Conservation (phyloP, 176 grass and related monocot species). For the Paspalum notatum region DNA sequence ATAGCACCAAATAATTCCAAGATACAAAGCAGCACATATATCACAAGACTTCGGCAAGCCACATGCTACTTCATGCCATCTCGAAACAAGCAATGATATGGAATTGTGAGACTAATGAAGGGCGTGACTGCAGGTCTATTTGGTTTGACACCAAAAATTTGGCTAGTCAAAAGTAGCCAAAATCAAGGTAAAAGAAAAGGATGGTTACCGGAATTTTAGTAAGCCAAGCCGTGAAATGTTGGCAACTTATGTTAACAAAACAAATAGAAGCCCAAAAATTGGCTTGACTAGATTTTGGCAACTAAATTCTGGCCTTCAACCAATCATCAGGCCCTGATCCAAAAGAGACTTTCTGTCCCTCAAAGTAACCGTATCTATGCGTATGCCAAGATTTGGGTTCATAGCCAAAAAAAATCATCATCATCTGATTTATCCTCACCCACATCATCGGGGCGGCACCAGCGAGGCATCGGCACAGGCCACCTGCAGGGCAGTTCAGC, state of each 20-base stretch:
- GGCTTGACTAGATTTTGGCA: too few relatives aligned
- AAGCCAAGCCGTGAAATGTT: too few relatives aligned
- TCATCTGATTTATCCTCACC: background rate
- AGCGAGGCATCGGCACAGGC: conserved; percentile 14
- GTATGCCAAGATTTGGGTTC: background rate
- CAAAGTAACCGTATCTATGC: background rate
- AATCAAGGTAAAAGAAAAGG: too few relatives aligned
- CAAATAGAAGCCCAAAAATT: too few relatives aligned
- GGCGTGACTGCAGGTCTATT: background rate
- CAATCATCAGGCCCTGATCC: background rate
- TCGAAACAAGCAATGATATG: background rate
- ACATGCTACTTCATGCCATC: background rate
- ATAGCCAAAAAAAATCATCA: background rate
- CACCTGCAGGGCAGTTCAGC: conserved; percentile 1
- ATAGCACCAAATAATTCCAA: conserved; percentile 5
- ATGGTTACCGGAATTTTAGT: too few relatives aligned
- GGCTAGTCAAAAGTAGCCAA: too few relatives aligned
- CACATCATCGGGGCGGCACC: background rate
- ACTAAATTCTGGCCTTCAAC: too few relatives aligned
- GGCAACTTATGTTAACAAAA: too few relatives aligned
- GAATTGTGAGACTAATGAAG: background rate
- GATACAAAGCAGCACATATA: background rate
- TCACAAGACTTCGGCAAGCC: background rate
- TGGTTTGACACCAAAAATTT: too few relatives aligned
- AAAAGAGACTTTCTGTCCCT: background rate